Base-by-base conservation (phyloP, 225 moss, liverwort and hornwort genomes). In the Marchantia paleacea region DNA sequence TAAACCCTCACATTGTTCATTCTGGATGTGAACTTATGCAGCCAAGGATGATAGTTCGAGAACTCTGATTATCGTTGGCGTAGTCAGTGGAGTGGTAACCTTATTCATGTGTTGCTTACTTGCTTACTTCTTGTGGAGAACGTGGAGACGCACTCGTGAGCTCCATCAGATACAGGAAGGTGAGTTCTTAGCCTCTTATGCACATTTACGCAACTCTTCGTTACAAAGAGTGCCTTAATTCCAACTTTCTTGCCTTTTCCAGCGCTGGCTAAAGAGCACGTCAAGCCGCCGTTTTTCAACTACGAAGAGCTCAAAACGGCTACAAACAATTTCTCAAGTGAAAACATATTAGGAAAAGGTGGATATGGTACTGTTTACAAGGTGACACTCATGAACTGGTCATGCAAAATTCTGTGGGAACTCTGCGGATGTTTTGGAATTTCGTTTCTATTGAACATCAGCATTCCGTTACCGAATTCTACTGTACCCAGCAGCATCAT, bases 321-420 rank as follows among this genome's bases (percentile, higher is more conserved):
- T 10, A 91, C 91, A n/a, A 52, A 7, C 10, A 84, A 86, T 39
- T 91, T 91, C 51, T 75, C 79, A 53, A 54, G 51, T 24, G 52
- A 79, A 0, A 83, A 52, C 79, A 80, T 82, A 71, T 72, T 89
- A 57, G 91, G 89, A 49, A 48, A 73, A 12, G 89, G 89, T 78
- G 86, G 87, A 13, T 89, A 83, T 69, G 91, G 91, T 52, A 86
- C 72, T 77, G 91, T 91, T 24, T 88, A 86, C 73, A 91, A 89
- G 88, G 91, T 91, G 53, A 79, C 52, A n/a, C 39, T 18, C 8
- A 8, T 30, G n/a, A n/a, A 71, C 4, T 8, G 63, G 20, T 63
- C 8, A 63, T 25, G n/a, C n/a, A n/a, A n/a, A n/a, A n/a, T n/a
- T n/a, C n/a, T n/a, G 55, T 55, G 55, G 55, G 55, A 8, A 55